A percentile compares a stretch with the other conserved stretches of the same genome.
These are phyloP conservation scores for Alternaria sp. DNA, from an alignment of 2,329 filamentous ascomycete genomes.

Conservation along the genomic window DNA sequence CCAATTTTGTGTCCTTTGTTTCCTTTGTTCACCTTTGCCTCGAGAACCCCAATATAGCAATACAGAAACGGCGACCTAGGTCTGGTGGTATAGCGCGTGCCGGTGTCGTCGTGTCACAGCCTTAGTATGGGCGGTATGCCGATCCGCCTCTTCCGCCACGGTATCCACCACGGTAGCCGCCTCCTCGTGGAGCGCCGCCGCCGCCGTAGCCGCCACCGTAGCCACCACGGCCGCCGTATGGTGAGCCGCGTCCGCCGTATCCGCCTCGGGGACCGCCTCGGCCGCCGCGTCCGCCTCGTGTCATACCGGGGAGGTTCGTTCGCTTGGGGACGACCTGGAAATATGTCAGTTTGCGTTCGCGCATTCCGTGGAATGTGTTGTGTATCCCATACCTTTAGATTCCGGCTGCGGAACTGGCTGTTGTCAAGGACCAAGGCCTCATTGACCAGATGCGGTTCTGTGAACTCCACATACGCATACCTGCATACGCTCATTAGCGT, in stretches of 20 bases:
- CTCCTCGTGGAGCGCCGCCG: slow-evolving; percentile 48
- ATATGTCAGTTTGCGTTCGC: slow-evolving; percentile 1
- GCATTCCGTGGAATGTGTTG: too few relatives aligned
- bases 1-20: slow-evolving; percentile 9
- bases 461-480: slow-evolving; percentile 98
- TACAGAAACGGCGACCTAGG: slow-evolving; percentile 1
- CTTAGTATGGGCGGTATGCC: slow-evolving; percentile 26
- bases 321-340: slow-evolving; percentile 82
- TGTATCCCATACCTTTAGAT: slow-evolving; percentile 91
- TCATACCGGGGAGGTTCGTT: slow-evolving; percentile 96
- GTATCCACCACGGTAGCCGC: slow-evolving; percentile 51
- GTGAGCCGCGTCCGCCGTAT: slow-evolving; percentile 60
- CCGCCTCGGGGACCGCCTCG: slow-evolving; percentile 56
- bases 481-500: slow-evolving; percentile 64
- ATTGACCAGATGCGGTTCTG: slow-evolving; percentile 89
- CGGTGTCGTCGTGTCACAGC: background rate
- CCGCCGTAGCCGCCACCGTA: slow-evolving; percentile 41
- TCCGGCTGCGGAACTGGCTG: slow-evolving; percentile 91
- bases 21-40: background rate
- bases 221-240: slow-evolving; percentile 47
- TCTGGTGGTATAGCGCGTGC: background rate
- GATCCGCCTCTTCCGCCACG: slow-evolving; percentile 37
- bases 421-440: slow-evolving; percentile 96
- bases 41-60: background rate
- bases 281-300: slow-evolving; percentile 72